A percentile compares a stretch with the other conserved stretches of the same genome.
phyloP scores from a whole-genome alignment of 2,329 filamentous ascomycete genomes.

The Fonsecaea erecta region DNA sequence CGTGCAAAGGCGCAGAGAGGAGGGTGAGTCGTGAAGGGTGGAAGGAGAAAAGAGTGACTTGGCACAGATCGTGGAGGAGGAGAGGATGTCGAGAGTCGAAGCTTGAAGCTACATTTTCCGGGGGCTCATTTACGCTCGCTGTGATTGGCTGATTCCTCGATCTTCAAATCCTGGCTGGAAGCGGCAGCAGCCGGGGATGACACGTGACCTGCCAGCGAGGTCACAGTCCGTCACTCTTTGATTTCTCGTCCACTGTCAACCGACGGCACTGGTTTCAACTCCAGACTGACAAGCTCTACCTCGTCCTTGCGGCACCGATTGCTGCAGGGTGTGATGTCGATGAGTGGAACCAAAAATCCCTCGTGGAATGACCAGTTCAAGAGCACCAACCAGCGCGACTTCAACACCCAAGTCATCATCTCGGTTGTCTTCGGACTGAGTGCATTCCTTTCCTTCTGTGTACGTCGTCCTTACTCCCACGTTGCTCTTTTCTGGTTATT shows the following conservation, averaged over 20 bases:
- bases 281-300: conserved; percentile 1
- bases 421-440: conserved; percentile 49
- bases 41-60: conserved; percentile 28
- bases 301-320: conserved; percentile 3
- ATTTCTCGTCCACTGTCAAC: background rate
- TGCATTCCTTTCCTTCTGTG: conserved; percentile 54
- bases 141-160: conserved; percentile 24
- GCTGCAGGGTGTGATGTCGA: conserved; percentile 22
- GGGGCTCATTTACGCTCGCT: conserved; percentile 16
- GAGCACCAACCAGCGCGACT: conserved; percentile 41
- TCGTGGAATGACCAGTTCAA: conserved; percentile 37
- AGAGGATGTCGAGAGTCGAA: conserved; percentile 27
- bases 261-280: background rate
- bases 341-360: conserved; percentile 26
- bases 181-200: background rate
- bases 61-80: conserved; percentile 18
- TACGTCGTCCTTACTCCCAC: conserved; percentile 41
- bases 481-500: conserved; percentile 7
- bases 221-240: background rate
- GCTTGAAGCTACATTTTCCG: conserved; percentile 31
- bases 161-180: background rate
- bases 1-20: conserved; percentile 25
- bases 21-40: conserved; percentile 11
- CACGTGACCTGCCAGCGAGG: background rate
- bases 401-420: conserved; percentile 52